Base-by-base conservation (phyloP, 2,329 filamentous ascomycete genomes). In the Huntiella savannae region DNA sequence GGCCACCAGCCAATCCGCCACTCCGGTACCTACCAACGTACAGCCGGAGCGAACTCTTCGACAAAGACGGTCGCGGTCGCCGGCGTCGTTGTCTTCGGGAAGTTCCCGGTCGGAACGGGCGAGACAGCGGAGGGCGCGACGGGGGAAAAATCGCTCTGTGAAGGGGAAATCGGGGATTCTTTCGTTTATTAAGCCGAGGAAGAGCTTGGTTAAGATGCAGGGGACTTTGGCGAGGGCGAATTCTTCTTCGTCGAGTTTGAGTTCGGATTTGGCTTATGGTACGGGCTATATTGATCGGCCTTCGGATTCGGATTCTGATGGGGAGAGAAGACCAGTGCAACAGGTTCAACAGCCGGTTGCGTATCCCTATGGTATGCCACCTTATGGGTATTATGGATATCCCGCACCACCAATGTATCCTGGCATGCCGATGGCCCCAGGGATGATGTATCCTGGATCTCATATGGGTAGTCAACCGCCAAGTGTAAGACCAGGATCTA, bases 181-280 rank as follows among this genome's bases (percentile, higher is more conserved):
- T 28, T 28, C 22, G 22, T 28, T 28, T 28, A 28, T 28, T 28
- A 28, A 28, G 22, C 22, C 22, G 22, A 7, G 22, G 22, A 28
- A 28, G 22, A 28, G 22, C 22, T 10, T 28, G 22, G 22, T 28
- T 28, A 28, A 28, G 8, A 28, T 28, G 22, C 22, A 28, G 22
- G 22, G 22, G 22, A 28, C 6, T 10, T 10, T 28, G 22, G 22
- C 22, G 22, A 28, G 22, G 22, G 22, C 22, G 22, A 28, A 28
- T 35, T 11, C 72, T 2, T 82, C 77, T 1, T 78, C 74, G 2
- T 80, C 76, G 0, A 79, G 76, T 1, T 65, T 80, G 46, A 75
- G 80, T 58, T 73, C 71, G 15, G 79, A 83, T 55, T 61, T 82
- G 50, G 77, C 77, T 7, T 82, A 81, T 56, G 77, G 78, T 7